Evolutionary conservation across 1,284 basidiomycete genomes (phyloP).

Genomic region (Phellinidium pouzarii): DNA sequence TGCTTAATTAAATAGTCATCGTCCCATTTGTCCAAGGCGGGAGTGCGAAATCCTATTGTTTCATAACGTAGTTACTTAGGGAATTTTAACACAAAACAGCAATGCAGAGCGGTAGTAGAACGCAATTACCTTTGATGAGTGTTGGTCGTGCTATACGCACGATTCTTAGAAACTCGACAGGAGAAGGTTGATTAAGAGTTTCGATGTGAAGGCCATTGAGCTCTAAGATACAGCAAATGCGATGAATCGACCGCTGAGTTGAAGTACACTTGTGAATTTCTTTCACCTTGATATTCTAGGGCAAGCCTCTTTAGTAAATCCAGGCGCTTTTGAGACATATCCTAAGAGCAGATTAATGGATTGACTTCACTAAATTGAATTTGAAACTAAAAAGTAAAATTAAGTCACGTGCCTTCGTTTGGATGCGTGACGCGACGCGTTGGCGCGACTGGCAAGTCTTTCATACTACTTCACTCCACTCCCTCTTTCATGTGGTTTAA

Average conservation of each 20-base stretch:
- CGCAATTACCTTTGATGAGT: constrained; percentile 73
- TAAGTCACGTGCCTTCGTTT: constrained; percentile 1
- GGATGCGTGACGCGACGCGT: constrained; percentile 10
- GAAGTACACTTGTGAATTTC: too few relatives aligned
- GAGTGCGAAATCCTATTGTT: constrained; percentile 37
- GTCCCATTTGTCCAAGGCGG: constrained; percentile 47
- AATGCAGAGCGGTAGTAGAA: too few relatives aligned
- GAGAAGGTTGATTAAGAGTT: constrained; percentile 44
- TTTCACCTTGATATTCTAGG: constrained; percentile 26
- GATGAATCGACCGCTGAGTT: too few relatives aligned
- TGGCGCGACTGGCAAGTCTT: background rate
- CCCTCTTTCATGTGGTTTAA: background rate
- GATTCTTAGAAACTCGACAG: constrained; percentile 69
- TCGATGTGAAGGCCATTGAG: constrained; percentile 58
- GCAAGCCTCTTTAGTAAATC: constrained; percentile 16
- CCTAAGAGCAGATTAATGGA: background rate
- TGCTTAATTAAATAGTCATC: constrained; percentile 51
- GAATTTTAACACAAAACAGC: too few relatives aligned
- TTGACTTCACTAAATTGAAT: too few relatives aligned
- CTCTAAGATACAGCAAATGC: too few relatives aligned
- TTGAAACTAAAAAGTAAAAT: too few relatives aligned
- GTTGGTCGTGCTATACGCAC: constrained; percentile 74
- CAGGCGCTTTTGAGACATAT: constrained; percentile 3
- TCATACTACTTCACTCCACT: background rate
- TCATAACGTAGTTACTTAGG: too few relatives aligned